Conservation (phyloP, 1,284 basidiomycete species). For the Cerrena zonata region DNA sequence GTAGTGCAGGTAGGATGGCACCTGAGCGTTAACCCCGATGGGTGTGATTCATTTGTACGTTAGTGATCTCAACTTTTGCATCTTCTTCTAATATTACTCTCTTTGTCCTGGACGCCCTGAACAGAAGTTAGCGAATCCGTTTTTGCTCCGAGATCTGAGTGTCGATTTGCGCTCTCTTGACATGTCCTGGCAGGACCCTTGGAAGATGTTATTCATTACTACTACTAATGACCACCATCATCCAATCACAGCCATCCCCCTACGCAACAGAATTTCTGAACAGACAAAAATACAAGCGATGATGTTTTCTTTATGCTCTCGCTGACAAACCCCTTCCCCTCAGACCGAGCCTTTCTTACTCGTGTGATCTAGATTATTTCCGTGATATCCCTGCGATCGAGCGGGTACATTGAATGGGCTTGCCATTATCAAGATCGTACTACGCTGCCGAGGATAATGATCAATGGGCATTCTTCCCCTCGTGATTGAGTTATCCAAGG, state of each 20-base stretch:
- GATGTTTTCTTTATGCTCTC: background rate
- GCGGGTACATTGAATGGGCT: background rate
- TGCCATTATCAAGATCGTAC: background rate
- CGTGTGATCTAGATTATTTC: slow-evolving; percentile 2
- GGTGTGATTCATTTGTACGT: slow-evolving; percentile 2
- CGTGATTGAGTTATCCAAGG: background rate
- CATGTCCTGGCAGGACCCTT: background rate
- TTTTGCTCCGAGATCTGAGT: background rate
- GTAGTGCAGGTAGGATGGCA: background rate
- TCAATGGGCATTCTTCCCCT: background rate
- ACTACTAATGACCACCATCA: no score
- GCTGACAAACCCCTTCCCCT: background rate
- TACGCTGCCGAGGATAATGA: background rate
- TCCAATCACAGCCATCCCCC: background rate
- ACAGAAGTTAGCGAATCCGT: background rate
- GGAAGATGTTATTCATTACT: background rate
- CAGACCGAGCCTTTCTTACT: background rate
- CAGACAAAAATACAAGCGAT: background rate
- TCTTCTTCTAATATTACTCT: background rate
- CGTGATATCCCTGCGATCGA: no score
- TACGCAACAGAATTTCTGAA: background rate
- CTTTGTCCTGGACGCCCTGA: background rate
- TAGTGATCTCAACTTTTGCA: background rate
- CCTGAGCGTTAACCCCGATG: slow-evolving; percentile 4
- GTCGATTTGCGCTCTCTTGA: background rate